Percentiles rank a stretch among this genome's conserved stretches.
phyloP scores from a whole-genome alignment of 352 stramenopile genomes.

The Globisporangium nunn region DNA sequence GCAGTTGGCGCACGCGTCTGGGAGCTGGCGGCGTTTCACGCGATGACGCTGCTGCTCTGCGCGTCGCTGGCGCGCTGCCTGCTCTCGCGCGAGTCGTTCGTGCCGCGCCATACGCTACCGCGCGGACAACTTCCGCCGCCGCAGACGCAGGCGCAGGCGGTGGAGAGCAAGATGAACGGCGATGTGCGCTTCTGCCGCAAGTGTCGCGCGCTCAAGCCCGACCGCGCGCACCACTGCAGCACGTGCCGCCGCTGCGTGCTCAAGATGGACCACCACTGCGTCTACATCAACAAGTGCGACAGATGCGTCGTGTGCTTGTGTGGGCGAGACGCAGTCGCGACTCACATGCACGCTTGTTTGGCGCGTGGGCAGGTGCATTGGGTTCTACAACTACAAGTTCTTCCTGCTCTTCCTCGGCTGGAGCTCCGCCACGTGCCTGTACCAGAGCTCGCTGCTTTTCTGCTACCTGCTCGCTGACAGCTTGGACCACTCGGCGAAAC shows the following conservation, averaged over 20 bases:
- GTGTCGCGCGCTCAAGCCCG: conserved; percentile 66
- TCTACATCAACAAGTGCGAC: conserved; percentile 86
- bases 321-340: not conserved
- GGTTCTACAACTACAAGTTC: conserved; percentile 88
- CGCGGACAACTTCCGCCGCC: not conserved
- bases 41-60: conserved; percentile 44
- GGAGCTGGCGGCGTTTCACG: conserved; percentile 52
- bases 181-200: conserved; percentile 62
- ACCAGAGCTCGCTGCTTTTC: conserved; percentile 61
- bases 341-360: not conserved
- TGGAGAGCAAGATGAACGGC: conserved; percentile 76
- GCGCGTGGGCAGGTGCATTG: conserved; percentile 53
- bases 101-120: conserved; percentile 20
- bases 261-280: conserved; percentile 88
- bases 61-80: conserved; percentile 51
- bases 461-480: conserved; percentile 47
- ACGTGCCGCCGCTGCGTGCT: conserved; percentile 68
- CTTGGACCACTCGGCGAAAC: conserved; percentile 36
- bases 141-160: not conserved
- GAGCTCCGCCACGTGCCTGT: conserved; percentile 60
- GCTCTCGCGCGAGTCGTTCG: conserved; percentile 50
- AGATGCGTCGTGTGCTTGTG: not conserved
- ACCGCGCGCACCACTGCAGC: conserved; percentile 81
- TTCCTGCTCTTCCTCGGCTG: conserved; percentile 82
- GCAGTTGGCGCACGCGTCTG: conserved; percentile 14